Evolutionary conservation across 768 basidiomycete genomes (phyloP).

Genomic region (Boletellus ananiceps): DNA sequence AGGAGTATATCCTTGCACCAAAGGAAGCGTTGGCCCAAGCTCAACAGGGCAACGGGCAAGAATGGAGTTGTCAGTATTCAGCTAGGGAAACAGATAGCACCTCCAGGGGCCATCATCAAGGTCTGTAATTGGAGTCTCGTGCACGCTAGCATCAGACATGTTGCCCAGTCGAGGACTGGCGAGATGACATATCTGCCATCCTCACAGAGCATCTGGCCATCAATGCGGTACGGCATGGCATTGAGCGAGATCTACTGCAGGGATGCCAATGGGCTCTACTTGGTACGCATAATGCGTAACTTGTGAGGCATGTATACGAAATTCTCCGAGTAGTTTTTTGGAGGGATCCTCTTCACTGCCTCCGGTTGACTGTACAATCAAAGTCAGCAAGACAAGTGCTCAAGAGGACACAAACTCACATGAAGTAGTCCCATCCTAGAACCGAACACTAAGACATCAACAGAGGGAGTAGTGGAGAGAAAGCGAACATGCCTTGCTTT

Average conservation of each 20-base stretch:
- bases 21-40: no score
- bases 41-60: no score
- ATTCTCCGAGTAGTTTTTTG: conserved; percentile 91
- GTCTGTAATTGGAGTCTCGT: no score
- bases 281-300: conserved; percentile 83
- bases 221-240: background rate
- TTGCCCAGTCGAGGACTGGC: no score
- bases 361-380: conserved; percentile 46
- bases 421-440: conserved; percentile 90
- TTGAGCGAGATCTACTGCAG: conserved; percentile 6
- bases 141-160: no score
- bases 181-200: background rate
- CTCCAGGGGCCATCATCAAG: no score
- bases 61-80: no score
- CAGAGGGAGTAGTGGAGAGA: background rate
- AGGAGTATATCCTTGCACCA: no score
- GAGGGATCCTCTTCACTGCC: conserved; percentile 63
- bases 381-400: conserved; percentile 1
- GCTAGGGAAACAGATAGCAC: no score
- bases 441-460: conserved; percentile 1
- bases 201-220: background rate
- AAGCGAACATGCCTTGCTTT: conserved; percentile 71
- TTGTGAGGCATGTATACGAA: conserved; percentile 77
- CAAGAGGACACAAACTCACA: conserved; percentile 48
- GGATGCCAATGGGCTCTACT: conserved; percentile 50